Evolutionary conservation across 1,284 basidiomycete genomes (phyloP), one percentile per base, ranked within the genome.

Genomic region (Leccinum colubrinum): DNA sequence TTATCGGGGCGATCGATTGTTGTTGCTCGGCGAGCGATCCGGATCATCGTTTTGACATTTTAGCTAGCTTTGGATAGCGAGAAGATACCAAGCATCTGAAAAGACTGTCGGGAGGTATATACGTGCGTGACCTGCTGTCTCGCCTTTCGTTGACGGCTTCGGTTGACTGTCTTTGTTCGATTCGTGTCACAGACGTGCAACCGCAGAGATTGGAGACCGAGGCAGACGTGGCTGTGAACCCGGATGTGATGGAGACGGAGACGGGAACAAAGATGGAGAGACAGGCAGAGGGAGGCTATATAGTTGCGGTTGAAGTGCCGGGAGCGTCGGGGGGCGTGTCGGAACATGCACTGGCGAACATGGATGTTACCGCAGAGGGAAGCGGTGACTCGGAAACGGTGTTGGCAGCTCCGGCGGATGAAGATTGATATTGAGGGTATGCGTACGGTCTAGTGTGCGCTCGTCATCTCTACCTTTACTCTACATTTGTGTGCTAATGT

Each of bases 191-290:
- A 83, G 83, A 63, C 72, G 74, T 6, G 81, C 81, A 6, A 68
- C 77, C n/a, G 72, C 80, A 8, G 82, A 83, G 62, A 84, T 27
- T 85, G 80, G 82, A 83, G 68, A 78, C 75, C 0, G 76, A 71
- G 41, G 72, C 65, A 6, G 76, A 75, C 46, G 46, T 56, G 17
- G 41, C 22, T 50, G 57, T n/a, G 1, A 55, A 64, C 14, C 46
- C 58, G 1, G 66, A 68, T 15, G 55, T 6, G 8, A 55, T 55
- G n/a, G 72, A 60, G 15, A 33, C n/a, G 3, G 67, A 33, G 41
- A 65, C 25, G 50, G 46, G 2, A 7, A 22, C 20, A 6, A 6
- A 22, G 46, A 48, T 22, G 46, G 46, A 5, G 43, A 46, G 51
- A 25, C 37, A 3, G 33, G 53, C 4, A 22, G 46, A 37, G 35